These are phyloP conservation scores for Tympanopsis confertula DNA, from an alignment of 2,329 filamentous ascomycete species.

Conservation along the genomic window DNA sequence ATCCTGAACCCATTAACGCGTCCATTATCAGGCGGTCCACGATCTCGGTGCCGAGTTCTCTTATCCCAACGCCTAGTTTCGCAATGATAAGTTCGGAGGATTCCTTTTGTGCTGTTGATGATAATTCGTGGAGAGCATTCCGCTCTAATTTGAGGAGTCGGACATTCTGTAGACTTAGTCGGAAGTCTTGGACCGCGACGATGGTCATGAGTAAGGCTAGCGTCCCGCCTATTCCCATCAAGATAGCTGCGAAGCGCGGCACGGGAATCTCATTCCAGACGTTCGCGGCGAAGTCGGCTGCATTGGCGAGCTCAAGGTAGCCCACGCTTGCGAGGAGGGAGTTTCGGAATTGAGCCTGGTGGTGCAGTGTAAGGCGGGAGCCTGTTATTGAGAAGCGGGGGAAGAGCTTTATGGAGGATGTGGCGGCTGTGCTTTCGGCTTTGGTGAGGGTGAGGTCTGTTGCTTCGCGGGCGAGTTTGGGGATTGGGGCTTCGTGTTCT, in stretches of 20 bases:
- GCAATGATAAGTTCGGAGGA: slow-evolving; percentile 15
- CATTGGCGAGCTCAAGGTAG: slow-evolving; percentile 41
- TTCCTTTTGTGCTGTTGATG: slow-evolving; percentile 7
- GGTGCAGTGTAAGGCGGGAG: too few species aligned
- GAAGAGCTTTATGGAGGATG: too few species aligned
- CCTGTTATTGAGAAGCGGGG: too few species aligned
- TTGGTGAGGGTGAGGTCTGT: too few species aligned
- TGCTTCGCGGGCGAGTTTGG: too few species aligned
- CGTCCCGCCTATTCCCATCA: slow-evolving; percentile 40
- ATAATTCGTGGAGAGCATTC: slow-evolving; percentile 10
- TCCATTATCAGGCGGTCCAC: slow-evolving; percentile 40
- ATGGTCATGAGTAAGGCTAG: slow-evolving; percentile 28
- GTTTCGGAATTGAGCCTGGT: slow-evolving; percentile 6
- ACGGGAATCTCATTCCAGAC: slow-evolving; percentile 41
- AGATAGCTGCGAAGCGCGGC: slow-evolving; percentile 30
- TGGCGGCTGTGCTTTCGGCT: too few species aligned
- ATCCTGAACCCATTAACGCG: slow-evolving; percentile 32
- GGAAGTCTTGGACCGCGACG: slow-evolving; percentile 32
- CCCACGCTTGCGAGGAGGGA: slow-evolving; percentile 27
- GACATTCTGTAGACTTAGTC: slow-evolving; percentile 31
- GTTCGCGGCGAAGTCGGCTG: slow-evolving; percentile 43
- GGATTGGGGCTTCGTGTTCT: too few species aligned
- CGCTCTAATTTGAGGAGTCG: slow-evolving; percentile 29
- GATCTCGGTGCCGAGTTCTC: slow-evolving; percentile 36
- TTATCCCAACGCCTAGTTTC: slow-evolving; percentile 28